These are phyloP conservation scores for Helenozyma rhizophorensis DNA, from an alignment of 805 yeast species.

Conservation along the genomic window DNA sequence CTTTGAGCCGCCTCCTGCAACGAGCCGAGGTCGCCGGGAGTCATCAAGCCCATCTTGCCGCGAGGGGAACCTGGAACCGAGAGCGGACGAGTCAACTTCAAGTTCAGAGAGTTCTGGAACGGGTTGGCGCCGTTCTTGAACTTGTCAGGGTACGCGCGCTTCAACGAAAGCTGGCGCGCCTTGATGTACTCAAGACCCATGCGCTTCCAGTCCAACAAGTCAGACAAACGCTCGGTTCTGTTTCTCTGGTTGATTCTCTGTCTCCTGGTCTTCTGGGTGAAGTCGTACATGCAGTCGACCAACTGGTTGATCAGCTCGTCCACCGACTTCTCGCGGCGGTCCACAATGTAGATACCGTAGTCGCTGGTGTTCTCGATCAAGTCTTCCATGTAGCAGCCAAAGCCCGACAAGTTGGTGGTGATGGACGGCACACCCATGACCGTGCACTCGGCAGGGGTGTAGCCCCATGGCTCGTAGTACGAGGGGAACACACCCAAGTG, in stretches of 20 bases:
- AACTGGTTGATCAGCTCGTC: slow-evolving; percentile 92
- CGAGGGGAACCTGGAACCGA: slow-evolving; percentile 98
- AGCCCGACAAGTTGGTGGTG: slow-evolving; percentile 93
- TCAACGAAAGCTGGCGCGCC: slow-evolving; percentile 87
- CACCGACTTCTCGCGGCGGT: slow-evolving; percentile 85
- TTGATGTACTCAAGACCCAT: slow-evolving; percentile 96
- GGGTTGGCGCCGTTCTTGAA: slow-evolving; percentile 53
- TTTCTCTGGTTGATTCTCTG: slow-evolving; percentile 97
- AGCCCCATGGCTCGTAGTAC: slow-evolving; percentile 99
- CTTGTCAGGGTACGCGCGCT: slow-evolving; percentile 89
- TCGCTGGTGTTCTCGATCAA: slow-evolving; percentile 89
- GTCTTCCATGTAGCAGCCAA: slow-evolving; percentile 98
- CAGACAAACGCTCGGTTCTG: slow-evolving; percentile 91
- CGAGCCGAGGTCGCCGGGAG: slow-evolving; percentile 98
- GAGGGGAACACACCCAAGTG: slow-evolving; percentile 98
- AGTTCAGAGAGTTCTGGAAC: slow-evolving; percentile 40
- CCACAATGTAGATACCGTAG: slow-evolving; percentile 96
- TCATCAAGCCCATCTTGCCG: slow-evolving; percentile 71
- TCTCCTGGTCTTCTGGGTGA: slow-evolving; percentile 84
- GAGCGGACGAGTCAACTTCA: slow-evolving; percentile 84
- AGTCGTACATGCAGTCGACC: slow-evolving; percentile 84
- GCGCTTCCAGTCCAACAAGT: slow-evolving; percentile 93
- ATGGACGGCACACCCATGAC: slow-evolving; percentile 99
- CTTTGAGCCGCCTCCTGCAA: slow-evolving; percentile 82
- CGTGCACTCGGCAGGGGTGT: slow-evolving; percentile 98